Base-by-base conservation (phyloP, 2,329 filamentous ascomycete species). In the Lachnellula cervina region DNA sequence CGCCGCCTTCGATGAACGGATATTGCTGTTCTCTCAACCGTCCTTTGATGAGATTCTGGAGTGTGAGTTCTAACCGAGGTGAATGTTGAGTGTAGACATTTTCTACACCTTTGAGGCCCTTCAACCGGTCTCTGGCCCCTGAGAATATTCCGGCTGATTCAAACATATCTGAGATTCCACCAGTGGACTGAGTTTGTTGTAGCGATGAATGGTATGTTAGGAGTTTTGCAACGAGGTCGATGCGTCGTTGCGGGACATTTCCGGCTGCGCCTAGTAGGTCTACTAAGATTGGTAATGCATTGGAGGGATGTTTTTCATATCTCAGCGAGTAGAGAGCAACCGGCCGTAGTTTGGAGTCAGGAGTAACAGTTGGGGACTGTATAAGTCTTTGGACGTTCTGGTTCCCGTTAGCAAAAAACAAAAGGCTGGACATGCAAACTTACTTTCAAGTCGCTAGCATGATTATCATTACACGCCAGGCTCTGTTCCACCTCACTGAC, bases 51-150 rank as follows among this genome's bases (percentile, higher is more conserved):
- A 99, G 77, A 65, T 93, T 93, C 69, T 97, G 93, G 17, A 99
- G 75, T 0, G 91, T 97, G 23, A 82, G 82, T 71, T 97, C 92
- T 16, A 99, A 73, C 21, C 90, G 80, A 0, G 95, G 91, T 5
- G 90, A 95, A 71, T 99, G 94, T 71, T 99, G 95, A 0, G 94
- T 99, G 71, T 99, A 99, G 28, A 99, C 94, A 66, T 99, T 99
- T 71, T 99, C 95, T 1, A 99, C 94, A 1, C 94, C 94, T 69
- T 97, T 97, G 14, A 99, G 79, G 0, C 94, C 94, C 68, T 96
- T 96, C 72, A 99, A 91, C 5, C 92, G 85, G 67, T 87, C 90
- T 40, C 90, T 82, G 11, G 92, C 91, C 13, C 89, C 89, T 0
- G 90, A 89, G 72, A 99, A 96, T 61, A 99, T 93, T 4, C 90